These are phyloP conservation scores for Articulospora tetracladia DNA, from an alignment of 495 filamentous ascomycete genomes.

Conservation along the genomic window DNA sequence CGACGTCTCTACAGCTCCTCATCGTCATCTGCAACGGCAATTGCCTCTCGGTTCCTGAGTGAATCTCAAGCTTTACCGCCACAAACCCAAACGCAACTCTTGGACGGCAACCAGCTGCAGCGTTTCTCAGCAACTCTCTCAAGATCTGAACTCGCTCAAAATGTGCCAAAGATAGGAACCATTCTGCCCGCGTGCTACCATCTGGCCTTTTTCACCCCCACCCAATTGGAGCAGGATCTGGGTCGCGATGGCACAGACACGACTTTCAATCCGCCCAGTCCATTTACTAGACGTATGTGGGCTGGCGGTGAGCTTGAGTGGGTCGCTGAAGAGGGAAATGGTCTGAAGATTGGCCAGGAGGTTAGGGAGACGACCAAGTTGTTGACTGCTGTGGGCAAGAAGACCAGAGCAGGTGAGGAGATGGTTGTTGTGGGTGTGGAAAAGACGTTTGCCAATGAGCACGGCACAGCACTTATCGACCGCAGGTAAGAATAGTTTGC, in stretches of 20 bases:
- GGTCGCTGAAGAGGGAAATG: constrained; percentile 31
- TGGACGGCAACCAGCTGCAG: constrained; percentile 57
- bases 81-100: constrained; percentile 40
- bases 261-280: constrained; percentile 51
- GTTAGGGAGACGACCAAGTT: constrained; percentile 56
- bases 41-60: constrained; percentile 41
- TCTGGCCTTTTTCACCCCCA: constrained; percentile 57
- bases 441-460: constrained; percentile 51
- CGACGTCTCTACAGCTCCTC: constrained; percentile 18
- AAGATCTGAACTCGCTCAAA: constrained; percentile 33
- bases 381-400: constrained; percentile 48
- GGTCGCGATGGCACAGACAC: constrained; percentile 58
- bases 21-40: constrained; percentile 14
- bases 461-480: constrained; percentile 50
- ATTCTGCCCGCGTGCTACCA: constrained; percentile 55
- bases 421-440: constrained; percentile 65
- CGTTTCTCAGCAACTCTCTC: constrained; percentile 51
- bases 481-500: constrained; percentile 32
- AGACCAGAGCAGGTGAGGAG: constrained; percentile 47
- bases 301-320: constrained; percentile 59
- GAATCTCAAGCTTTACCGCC: constrained; percentile 40
- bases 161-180: constrained; percentile 31
- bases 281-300: constrained; percentile 68
- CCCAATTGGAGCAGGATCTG: constrained; percentile 44
- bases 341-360: constrained; percentile 46